Percentiles rank a stretch among this genome's conserved stretches.
phyloP scores from a whole-genome alignment of 805 yeast genomes.

The Ogataea populi-albae region DNA sequence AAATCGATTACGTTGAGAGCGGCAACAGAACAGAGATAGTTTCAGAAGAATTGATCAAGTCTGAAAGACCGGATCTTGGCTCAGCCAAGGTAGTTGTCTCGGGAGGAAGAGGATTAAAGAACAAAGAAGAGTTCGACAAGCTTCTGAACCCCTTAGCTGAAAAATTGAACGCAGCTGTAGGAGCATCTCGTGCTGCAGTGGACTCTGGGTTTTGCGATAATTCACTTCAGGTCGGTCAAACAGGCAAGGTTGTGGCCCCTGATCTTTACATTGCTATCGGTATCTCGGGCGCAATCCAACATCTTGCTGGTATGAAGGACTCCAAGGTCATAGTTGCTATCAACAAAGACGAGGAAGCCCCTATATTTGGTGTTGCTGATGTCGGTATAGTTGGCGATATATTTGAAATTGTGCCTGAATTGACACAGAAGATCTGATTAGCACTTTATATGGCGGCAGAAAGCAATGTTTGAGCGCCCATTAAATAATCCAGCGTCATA shows the following conservation, averaged over 20 bases:
- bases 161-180: conserved; percentile 84
- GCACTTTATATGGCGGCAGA: too few species aligned
- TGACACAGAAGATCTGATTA: conserved; percentile 78
- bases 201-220: conserved; percentile 95
- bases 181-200: conserved; percentile 98
- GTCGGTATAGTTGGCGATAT: conserved; percentile 86
- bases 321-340: conserved; percentile 91
- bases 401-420: conserved; percentile 84
- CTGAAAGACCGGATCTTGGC: conserved; percentile 88
- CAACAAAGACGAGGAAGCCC: conserved; percentile 91
- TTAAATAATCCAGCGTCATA: too few species aligned
- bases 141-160: conserved; percentile 81
- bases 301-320: conserved; percentile 98
- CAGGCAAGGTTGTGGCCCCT: conserved; percentile 97
- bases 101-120: conserved; percentile 93
- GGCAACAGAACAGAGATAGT: conserved; percentile 57
- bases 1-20: conserved; percentile 39
- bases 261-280: conserved; percentile 92
- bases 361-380: conserved; percentile 90
- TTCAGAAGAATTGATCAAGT: conserved; percentile 67
- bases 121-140: conserved; percentile 80
- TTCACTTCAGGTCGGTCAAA: conserved; percentile 95
- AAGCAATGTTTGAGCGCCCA: too few species aligned
- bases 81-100: conserved; percentile 80
- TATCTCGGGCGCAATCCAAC: conserved; percentile 96